These are phyloP conservation scores for Lathyrus sativus DNA, from an alignment of 306 rosid genomes.

Conservation along the genomic window DNA sequence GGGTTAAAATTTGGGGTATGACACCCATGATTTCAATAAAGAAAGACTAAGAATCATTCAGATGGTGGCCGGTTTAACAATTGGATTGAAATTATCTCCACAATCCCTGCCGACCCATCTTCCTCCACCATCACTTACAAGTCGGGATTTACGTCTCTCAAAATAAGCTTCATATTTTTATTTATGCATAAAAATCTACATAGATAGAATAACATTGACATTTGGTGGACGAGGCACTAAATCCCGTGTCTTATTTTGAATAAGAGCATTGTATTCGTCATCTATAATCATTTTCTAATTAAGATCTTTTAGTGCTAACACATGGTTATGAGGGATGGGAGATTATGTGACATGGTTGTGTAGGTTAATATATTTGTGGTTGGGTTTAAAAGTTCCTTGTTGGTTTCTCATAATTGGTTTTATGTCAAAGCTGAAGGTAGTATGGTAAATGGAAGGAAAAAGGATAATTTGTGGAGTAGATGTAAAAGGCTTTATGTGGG, in stretches of 20 bases:
- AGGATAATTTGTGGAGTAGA: not conserved
- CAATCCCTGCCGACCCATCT: no score
- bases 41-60: no score
- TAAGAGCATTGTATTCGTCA: not conserved
- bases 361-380: not conserved
- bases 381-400: not conserved
- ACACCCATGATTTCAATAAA: no score
- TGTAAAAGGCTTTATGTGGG: not conserved
- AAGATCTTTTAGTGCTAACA: no score
- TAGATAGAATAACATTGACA: not conserved
- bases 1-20: no score
- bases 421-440: not conserved
- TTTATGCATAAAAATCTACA: not conserved
- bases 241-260: not conserved
- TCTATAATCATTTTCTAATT: not conserved
- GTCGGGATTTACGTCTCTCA: no score
- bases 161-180: no score
- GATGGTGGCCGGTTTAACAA: not conserved
- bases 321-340: not conserved
- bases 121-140: no score
- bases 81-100: not conserved
- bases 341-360: no score
- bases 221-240: not conserved
- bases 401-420: not conserved
- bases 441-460: not conserved